Base-by-base conservation (phyloP, 2,329 filamentous ascomycete species). In the Scytalidium sp. region DNA sequence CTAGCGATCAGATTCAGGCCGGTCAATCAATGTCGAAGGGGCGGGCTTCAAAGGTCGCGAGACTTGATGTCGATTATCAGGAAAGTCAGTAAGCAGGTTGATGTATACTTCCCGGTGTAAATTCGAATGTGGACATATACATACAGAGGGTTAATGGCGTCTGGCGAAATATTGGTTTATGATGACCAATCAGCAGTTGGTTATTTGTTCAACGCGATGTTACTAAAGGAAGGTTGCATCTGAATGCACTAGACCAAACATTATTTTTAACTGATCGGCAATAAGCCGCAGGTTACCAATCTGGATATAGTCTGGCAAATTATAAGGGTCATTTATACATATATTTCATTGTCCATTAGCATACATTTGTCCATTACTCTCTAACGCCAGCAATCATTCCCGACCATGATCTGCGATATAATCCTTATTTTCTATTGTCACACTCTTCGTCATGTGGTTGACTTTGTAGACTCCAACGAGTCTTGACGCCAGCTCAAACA, bases 391-490 rank as follows among this genome's bases (percentile, higher is more conserved):
- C 13, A 11, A 32, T 53, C 23, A 49, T 25, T 42, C 53, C 29
- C 43, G 19, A 19, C n/a, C 27, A 22, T 36, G 8, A 36, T 56
- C 59, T 19, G 61, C 58, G 47, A 67, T 67, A 88, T 88, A 94
- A 70, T 94, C 88, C 58, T 76, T 78, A 71, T 94, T 94, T 70
- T 94, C 89, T 55, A 94, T 90, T 47, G 89, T 91, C 19, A 94
- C 88, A 69, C 88, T 92, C 81, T 93, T 94, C 53, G 89, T 94
- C 85, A 97, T 99, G 70, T 99, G 93, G 71, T 96, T 97, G 67
- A 99, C 94, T 78, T 99, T 99, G 78, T 99, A 99, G 49, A 99
- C 94, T 59, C 95, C 95, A 13, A 99, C 91, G 52, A 99, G 80
- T 49, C 95, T 83, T 50, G 90, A 84, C n/a, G 95, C 93, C 56